phyloP scores from a whole-genome alignment of 179 eudicot genomes.

The Actinidia arguta region DNA sequence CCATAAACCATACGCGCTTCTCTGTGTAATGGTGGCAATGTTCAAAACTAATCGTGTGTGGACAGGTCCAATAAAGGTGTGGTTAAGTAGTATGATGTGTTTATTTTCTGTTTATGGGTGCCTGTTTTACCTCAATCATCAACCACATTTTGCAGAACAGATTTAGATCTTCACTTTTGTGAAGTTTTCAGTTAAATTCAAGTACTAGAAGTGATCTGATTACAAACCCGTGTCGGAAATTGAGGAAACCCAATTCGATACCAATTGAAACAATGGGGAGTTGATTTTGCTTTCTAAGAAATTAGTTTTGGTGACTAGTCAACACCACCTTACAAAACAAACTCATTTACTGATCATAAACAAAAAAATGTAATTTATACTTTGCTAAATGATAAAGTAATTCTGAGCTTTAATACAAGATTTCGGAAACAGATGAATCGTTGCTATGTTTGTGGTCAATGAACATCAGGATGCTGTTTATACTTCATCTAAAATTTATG shows the following conservation, averaged over 20 bases:
- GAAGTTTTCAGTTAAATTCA: constrained; percentile 1
- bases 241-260: not conserved
- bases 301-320: not conserved
- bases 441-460: not conserved
- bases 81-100: not conserved
- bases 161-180: not conserved
- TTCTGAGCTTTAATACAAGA: not conserved
- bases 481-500: too few relatives aligned
- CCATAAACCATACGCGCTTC: not conserved
- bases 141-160: not conserved
- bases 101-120: not conserved
- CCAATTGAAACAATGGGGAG: not conserved
- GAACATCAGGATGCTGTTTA: not conserved
- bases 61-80: not conserved
- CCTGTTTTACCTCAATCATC: not conserved
- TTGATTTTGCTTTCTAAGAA: not conserved
- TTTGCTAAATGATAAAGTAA: not conserved
- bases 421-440: not conserved
- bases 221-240: not conserved
- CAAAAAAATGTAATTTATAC: too few relatives aligned
- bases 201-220: not conserved
- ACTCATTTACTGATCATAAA: not conserved
- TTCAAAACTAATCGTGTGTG: too few relatives aligned
- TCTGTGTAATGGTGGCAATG: too few relatives aligned
- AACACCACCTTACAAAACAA: not conserved